Base-by-base conservation (phyloP, 2,329 filamentous ascomycete species). In the Arthroderma uncinatum region DNA sequence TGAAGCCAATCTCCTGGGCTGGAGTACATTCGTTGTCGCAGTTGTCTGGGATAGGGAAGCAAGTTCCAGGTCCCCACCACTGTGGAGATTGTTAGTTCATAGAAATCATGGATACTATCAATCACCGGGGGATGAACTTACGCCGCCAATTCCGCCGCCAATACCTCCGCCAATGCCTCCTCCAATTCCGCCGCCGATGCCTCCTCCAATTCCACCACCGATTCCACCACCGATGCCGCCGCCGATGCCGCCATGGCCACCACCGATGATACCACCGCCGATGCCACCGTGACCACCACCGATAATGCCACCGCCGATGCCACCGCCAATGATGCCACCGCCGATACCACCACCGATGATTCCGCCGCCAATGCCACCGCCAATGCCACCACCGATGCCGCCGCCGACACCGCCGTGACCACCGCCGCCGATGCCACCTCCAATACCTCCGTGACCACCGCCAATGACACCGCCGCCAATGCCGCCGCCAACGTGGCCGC, bases 11-110 rank as follows among this genome's bases (percentile, higher is more conserved):
- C 61, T 79, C 73, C 75, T 94, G 87, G 63, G 83, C 72, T n/a
- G 79, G 70, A 58, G 80, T 82, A 74, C 92, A 96, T 65, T 85
- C 73, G 76, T 93, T 93, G 76, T 89, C 76, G 67, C 80, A 82
- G 78, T 87, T 89, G 59, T 75, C 73, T 10, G 89, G 89, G 70
- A 79, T 85, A 53, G 77, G 76, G 78, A 83, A 94, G 59, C 77
- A 71, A 52, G 71, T 66, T 57, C 77, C 75, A 61, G 76, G 72
- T 58, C 73, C 71, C 78, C 80, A 84, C 64, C 70, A 68, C 66
- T 72, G 23, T 53, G 16, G 6, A 23, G 8, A 7, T 39, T 37
- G 50, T 53, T 53, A 53, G 50, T 9, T 53, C 3, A 4, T n/a
- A 30, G 19, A 6, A 4, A 44, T 9, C 5, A 8, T 30, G 12